Conservation (phyloP, 192 early-diverging fungal species). For the Dispira parvispora region DNA sequence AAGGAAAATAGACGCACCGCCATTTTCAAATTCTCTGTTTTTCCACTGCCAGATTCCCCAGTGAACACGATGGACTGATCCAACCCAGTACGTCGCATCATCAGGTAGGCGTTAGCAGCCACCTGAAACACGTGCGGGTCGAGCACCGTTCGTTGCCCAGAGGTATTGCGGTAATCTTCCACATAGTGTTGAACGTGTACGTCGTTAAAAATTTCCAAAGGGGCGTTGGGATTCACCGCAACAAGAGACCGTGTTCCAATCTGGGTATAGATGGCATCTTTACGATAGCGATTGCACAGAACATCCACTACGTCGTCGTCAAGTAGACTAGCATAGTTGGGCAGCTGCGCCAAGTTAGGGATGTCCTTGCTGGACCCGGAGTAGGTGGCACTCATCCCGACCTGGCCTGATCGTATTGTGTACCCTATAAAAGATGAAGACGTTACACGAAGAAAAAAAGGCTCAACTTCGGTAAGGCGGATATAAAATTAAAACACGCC, state of each 20-base stretch:
- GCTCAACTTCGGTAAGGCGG: neutral
- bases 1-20: constrained; percentile 47
- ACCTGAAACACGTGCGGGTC: constrained; percentile 74
- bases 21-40: constrained; percentile 57
- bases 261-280: constrained; percentile 40
- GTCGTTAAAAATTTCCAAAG: constrained; percentile 37
- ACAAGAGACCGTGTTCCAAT: constrained; percentile 51
- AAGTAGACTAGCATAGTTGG: constrained; percentile 8
- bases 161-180: constrained; percentile 47
- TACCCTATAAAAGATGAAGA: neutral
- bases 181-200: constrained; percentile 54
- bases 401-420: neutral
- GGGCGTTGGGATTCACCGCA: constrained; percentile 47
- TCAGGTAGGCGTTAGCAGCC: constrained; percentile 69
- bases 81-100: constrained; percentile 70
- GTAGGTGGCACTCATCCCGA: constrained; percentile 18
- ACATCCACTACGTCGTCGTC: constrained; percentile 11
- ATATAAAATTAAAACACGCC: neutral
- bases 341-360: constrained; percentile 9
- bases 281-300: neutral
- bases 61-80: constrained; percentile 83
- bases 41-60: constrained; percentile 80
- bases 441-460: neutral
- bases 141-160: constrained; percentile 25
- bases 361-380: constrained; percentile 9